A percentile compares a stretch with the other conserved stretches of the same genome.
Evolutionary conservation across 2,329 filamentous ascomycete genomes (phyloP).

Genomic region (Trichoderma guizhouense): DNA sequence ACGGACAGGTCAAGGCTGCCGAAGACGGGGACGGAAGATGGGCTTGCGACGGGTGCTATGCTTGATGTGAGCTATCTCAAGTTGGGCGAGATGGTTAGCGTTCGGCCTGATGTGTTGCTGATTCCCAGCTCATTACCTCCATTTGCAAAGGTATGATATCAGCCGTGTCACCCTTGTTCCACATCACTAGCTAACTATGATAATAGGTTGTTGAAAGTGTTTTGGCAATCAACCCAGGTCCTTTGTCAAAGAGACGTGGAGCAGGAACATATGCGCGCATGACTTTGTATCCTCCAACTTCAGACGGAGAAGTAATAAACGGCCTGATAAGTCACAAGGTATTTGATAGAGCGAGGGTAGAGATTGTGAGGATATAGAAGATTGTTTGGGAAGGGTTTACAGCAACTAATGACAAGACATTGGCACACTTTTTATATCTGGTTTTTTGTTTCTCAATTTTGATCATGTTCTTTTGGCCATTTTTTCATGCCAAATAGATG

Average conservation of each 20-base stretch:
- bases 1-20: slow-evolving; percentile 64
- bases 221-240: slow-evolving; percentile 85
- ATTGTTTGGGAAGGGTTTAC: not conserved
- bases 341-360: slow-evolving; percentile 79
- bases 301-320: slow-evolving; percentile 56
- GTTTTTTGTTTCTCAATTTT: not conserved
- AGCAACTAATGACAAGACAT: not conserved
- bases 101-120: slow-evolving; percentile 79
- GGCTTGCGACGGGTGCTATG: slow-evolving; percentile 67
- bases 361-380: slow-evolving; percentile 72
- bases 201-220: slow-evolving; percentile 83
- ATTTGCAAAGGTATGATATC: slow-evolving; percentile 76
- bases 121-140: slow-evolving; percentile 78
- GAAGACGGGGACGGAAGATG: slow-evolving; percentile 59
- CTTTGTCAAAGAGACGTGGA: slow-evolving; percentile 76
- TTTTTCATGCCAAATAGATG: not conserved
- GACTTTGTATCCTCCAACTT: slow-evolving; percentile 63
- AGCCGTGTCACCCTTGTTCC: not conserved
- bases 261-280: slow-evolving; percentile 84
- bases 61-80: slow-evolving; percentile 82
- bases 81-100: slow-evolving; percentile 85
- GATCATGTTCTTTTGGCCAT: not conserved
- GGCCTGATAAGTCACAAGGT: slow-evolving; percentile 69
- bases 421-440: not conserved
- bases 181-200: slow-evolving; percentile 17